Evolutionary conservation across 805 yeast species (phyloP), one percentile per base, ranked within the genome.

Genomic region (Suhomyces pyralidae): DNA sequence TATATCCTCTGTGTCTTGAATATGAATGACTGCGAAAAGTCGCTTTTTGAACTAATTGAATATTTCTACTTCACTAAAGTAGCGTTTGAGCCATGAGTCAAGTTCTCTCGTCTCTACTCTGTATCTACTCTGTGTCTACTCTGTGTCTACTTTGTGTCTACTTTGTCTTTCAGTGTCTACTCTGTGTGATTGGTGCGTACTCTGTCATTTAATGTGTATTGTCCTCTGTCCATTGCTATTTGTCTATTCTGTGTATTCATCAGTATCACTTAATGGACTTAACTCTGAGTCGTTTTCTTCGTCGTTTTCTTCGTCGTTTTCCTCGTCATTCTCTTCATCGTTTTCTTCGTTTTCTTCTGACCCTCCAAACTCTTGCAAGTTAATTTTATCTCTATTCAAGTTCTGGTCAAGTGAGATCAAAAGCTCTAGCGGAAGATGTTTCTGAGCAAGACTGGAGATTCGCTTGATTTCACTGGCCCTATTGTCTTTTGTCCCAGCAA

Each of bases 351-450:
- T n/a, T n/a, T 14, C 36, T 6, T 32, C 17, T 7, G 36, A 38
- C 45, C 24, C 28, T 24, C 14, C 26, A 22, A 24, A 22, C 28
- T 24, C 28, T 24, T n/a, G 9, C 36, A 44, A 26, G 7, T 17
- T 26, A 4, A 46, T 14, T 14, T 46, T 40, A 4, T 38, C 51
- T 14, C 22, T 6, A 26, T n/a, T 50, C 52, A 71, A 58, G 44
- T 63, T 66, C 47, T 67, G 68, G 51, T 73, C 71, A 30, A 74
- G 58, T 0, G 68, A 60, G 42, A 71, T 59, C 34, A 74, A 58
- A 36, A 57, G 49, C 50, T 74, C 79, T 17, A 73, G 61, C 0
- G 79, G 79, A 30, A 74, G 58, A 28, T 67, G 63, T 8, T 58
- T 59, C 22, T 65, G 68, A 0, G 79, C 78, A n/a, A 74, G 55